Base-by-base conservation (phyloP, 768 basidiomycete species). In the Strobilomyces confusus region DNA sequence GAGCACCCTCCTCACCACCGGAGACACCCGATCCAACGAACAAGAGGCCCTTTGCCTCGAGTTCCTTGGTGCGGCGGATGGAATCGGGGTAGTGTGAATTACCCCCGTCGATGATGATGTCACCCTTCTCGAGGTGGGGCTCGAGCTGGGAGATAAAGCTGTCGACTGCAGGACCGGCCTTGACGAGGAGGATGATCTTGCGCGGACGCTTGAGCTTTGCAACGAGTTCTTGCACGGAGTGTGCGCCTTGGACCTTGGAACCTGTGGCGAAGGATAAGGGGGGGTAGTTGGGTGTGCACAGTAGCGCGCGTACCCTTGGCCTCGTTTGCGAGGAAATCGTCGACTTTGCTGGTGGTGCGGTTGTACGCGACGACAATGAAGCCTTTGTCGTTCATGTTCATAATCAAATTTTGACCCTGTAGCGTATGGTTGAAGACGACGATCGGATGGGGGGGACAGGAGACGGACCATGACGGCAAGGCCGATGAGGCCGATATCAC, bases 321-420 rank as follows among this genome's bases (percentile, higher is more conserved):
- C 75, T 98, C 92, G 72, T 98, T 93, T 57, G 80, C 86, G 57
- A 99, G 84, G 83, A 99, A 99, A 68, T 80, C 69, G 71, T 98
- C 95, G 65, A 99, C 94, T 74, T 99, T 99, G 76, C 83, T 86
- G 57, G 86, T 89, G 40, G 97, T 98, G 64, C 97, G 89, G 81
- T 99, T 99, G 77, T 89, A 99, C 13, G 92, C 93, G 61, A 93
- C 87, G 64, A 99, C 97, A 59, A 77, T 93, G 79, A 94, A 99
- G 48, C 97, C 97, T 75, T 99, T 99, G 80, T 99, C 97, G 73
- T 97, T 97, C 92, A 97, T 98, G 79, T 98, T 97, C 64, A 98
- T 78, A 72, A 97, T 95, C 69, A 97, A 73, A 72, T 95, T 97
- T 84, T 95, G 94, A 67, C 92, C 94, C 92, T 94, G 64, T 25